Base-by-base conservation (phyloP, 495 filamentous ascomycete species). In the Elaphomyces granulatus region DNA sequence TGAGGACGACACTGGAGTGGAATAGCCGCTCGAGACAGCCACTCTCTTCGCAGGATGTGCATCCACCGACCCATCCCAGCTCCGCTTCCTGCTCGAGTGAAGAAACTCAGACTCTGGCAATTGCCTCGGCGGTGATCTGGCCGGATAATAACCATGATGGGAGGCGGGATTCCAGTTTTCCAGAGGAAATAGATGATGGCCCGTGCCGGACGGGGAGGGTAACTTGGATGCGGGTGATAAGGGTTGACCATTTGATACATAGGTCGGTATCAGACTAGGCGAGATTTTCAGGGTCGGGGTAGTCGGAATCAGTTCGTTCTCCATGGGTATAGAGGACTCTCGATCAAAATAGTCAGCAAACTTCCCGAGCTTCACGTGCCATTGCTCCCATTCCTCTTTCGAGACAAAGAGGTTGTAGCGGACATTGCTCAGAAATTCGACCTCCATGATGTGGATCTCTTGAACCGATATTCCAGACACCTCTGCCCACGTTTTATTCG, bases 401-500 rank as follows among this genome's bases (percentile, higher is more conserved):
- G 86, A 92, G 1, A 81, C 81, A 52, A 84, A 80, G 1, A 99
- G 68, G 45, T 81, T 85, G 55, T 99, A 99, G 50, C 87, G 77
- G 75, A 99, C 90, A 54, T 99, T 96, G 67, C 90, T 94, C 42
- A 99, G 68, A 51, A 99, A 99, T 57, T 99, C 92, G 0, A 99
- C 92, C 55, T 99, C 92, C 92, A 99, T 99, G 30, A 95, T 77
- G 53, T 99, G 92, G 32, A 99, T 93, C 59, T 99, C 92, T 38
- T 77, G 77, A 9, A 96, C 92, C 3, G 82, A 80, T 43, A 99
- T 94, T 14, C 84, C 80, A 17, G 92, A 95, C 32, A 99, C 92
- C 49, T 99, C 92, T 10, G 92, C 90, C 92, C 92, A 99, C 1
- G 92, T 96, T 67, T 96, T 94, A 67, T 99, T 99, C 38, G 92